Conservation (phyloP, 768 basidiomycete genomes). For the Pleurotus salmoneostramineus region DNA sequence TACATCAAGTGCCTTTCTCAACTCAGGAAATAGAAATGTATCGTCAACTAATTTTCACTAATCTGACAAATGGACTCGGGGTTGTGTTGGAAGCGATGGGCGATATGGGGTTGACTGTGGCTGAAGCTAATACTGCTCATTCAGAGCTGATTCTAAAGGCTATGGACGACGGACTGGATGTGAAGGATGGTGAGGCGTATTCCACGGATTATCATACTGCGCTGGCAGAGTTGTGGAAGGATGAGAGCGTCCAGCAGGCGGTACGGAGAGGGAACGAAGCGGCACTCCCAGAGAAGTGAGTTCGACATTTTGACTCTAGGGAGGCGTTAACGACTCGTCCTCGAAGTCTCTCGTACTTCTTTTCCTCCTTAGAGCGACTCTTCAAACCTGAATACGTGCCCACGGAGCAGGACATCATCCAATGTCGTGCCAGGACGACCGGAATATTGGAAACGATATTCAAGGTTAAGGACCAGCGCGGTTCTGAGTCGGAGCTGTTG, state of each 20-base stretch:
- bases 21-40: constrained; percentile 82
- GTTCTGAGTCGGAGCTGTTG: constrained; percentile 51
- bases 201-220: constrained; percentile 64
- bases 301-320: neutral
- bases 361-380: constrained; percentile 70
- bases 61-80: constrained; percentile 82
- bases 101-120: constrained; percentile 76
- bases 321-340: neutral
- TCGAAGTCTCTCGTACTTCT: constrained; percentile 73
- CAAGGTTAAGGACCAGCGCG: constrained; percentile 56
- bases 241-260: constrained; percentile 68
- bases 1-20: constrained; percentile 84
- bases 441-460: constrained; percentile 91
- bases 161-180: constrained; percentile 64
- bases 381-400: constrained; percentile 74
- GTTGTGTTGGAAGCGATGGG: constrained; percentile 86
- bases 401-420: constrained; percentile 84
- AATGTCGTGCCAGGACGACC: constrained; percentile 81
- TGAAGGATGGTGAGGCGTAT: constrained; percentile 80
- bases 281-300: constrained; percentile 86
- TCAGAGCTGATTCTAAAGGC: constrained; percentile 36
- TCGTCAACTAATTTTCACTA: constrained; percentile 90
- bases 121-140: constrained; percentile 52
- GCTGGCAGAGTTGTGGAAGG: constrained; percentile 71
- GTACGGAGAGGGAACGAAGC: constrained; percentile 85